phyloP scores from a whole-genome alignment of 495 filamentous ascomycete genomes.

The Neurospora sp. region DNA sequence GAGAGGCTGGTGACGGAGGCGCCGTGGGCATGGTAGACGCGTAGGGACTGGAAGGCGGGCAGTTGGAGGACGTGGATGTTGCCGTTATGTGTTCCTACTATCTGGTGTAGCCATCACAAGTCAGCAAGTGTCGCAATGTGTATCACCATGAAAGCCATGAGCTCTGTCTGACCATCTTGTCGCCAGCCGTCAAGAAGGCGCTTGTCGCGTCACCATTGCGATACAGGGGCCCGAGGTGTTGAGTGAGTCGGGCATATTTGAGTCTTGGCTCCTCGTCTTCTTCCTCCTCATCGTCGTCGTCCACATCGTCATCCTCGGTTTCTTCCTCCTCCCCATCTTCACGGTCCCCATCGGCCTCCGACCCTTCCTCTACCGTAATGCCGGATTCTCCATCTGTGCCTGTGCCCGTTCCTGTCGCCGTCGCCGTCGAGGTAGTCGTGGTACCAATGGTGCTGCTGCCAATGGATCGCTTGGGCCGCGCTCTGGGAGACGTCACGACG shows the following conservation, averaged over 20 bases:
- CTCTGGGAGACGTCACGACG: neutral
- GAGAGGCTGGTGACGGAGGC: constrained; percentile 85
- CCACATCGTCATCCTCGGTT: constrained; percentile 25
- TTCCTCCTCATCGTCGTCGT: constrained; percentile 49
- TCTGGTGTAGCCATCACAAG: constrained; percentile 35
- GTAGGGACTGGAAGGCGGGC: constrained; percentile 66
- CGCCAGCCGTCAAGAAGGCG: constrained; percentile 76
- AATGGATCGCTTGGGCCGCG: neutral
- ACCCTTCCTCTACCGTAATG: neutral
- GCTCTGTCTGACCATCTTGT: constrained; percentile 72
- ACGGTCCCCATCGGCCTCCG: constrained; percentile 5
- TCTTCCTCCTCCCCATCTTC: constrained; percentile 8
- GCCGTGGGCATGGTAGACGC: constrained; percentile 82
- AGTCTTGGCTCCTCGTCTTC: constrained; percentile 94
- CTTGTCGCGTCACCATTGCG: constrained; percentile 92
- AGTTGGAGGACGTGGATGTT: constrained; percentile 85
- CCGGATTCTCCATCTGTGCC: constrained; percentile 4
- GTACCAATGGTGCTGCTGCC: neutral
- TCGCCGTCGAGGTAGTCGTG: neutral
- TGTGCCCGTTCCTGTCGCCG: neutral
- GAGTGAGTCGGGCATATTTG: constrained; percentile 82
- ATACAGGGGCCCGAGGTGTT: constrained; percentile 69
- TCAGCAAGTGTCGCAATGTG: neutral
- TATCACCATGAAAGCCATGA: neutral
- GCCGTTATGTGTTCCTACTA: constrained; percentile 92